Conservation (phyloP, 345 rosid genomes). For the Capsella bursapastoris region DNA sequence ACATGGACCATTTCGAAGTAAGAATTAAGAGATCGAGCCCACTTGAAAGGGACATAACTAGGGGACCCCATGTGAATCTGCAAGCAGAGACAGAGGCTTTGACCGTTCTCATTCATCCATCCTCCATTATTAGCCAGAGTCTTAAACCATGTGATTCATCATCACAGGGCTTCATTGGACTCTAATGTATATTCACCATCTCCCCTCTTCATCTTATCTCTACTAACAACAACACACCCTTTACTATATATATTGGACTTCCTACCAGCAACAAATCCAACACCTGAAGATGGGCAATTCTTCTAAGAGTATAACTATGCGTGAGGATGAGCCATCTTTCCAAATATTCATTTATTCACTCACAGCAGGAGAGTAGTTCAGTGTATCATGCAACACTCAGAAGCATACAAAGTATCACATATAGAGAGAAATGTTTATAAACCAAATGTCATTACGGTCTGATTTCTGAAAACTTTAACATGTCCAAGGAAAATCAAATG, state of each 20-base stretch:
- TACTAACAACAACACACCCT: not conserved
- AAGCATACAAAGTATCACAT: conserved; percentile 27
- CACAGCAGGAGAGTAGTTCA: conserved; percentile 7
- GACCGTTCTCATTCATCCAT: conserved; percentile 38
- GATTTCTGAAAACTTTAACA: conserved; percentile 31
- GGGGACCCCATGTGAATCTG: conserved; percentile 49
- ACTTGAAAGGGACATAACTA: conserved; percentile 41
- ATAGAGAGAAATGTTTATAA: not conserved
- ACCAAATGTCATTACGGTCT: conserved; percentile 18
- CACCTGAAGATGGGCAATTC: conserved; percentile 20
- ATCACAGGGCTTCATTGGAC: conserved; percentile 37
- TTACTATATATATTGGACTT: not conserved
- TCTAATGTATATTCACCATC: conserved; percentile 28
- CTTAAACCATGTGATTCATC: conserved; percentile 36
- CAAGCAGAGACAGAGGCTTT: conserved; percentile 42
- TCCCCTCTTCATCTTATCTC: not conserved
- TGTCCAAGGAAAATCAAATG: conserved; percentile 36
- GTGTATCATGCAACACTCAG: conserved; percentile 23
- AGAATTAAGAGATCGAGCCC: conserved; percentile 35
- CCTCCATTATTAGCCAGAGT: conserved; percentile 36
- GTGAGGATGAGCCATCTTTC: conserved; percentile 7
- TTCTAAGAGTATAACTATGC: not conserved
- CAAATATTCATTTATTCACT: conserved; percentile 15
- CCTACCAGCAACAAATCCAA: conserved; percentile 9
- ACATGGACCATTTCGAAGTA: conserved; percentile 36